These are phyloP conservation scores for Scheffersomyces stambukii DNA, from an alignment of 1,139 yeast species.

Conservation along the genomic window DNA sequence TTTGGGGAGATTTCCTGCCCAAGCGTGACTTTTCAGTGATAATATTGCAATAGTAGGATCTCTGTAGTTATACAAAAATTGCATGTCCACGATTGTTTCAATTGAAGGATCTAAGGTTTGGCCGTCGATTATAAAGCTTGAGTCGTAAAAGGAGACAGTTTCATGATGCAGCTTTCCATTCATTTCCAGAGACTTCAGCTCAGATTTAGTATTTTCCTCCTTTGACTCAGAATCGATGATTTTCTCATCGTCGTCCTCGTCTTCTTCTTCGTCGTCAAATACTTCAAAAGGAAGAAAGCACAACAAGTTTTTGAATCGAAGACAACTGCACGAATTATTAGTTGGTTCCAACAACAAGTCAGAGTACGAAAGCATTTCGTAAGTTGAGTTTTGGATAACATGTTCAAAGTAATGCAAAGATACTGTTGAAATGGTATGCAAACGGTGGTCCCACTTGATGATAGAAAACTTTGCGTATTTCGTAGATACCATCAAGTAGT, in stretches of 20 bases:
- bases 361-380: conserved; percentile 43
- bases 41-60: conserved; percentile 79
- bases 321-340: conserved; percentile 53
- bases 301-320: conserved; percentile 66
- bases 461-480: conserved; percentile 75
- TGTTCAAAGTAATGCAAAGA: conserved; percentile 88
- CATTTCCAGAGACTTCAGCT: conserved; percentile 4
- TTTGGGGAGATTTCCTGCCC: conserved; percentile 70
- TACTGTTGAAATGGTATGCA: conserved; percentile 55
- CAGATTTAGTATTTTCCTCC: conserved; percentile 6
- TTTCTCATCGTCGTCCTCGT: conserved; percentile 34
- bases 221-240: conserved; percentile 16
- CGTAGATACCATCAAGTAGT: conserved; percentile 65
- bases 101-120: conserved; percentile 54
- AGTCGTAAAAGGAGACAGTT: conserved; percentile 15
- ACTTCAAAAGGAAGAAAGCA: conserved; percentile 68
- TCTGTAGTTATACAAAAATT: conserved; percentile 65
- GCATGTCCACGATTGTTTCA: conserved; percentile 59
- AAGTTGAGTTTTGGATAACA: conserved; percentile 50
- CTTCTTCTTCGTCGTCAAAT: conserved; percentile 42
- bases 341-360: conserved; percentile 63
- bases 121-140: conserved; percentile 58
- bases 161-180: conserved; percentile 5
- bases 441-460: conserved; percentile 61
- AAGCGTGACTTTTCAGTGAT: conserved; percentile 58